phyloP scores from a whole-genome alignment of 352 stramenopile genomes.

The Phytophthora capsici region DNA sequence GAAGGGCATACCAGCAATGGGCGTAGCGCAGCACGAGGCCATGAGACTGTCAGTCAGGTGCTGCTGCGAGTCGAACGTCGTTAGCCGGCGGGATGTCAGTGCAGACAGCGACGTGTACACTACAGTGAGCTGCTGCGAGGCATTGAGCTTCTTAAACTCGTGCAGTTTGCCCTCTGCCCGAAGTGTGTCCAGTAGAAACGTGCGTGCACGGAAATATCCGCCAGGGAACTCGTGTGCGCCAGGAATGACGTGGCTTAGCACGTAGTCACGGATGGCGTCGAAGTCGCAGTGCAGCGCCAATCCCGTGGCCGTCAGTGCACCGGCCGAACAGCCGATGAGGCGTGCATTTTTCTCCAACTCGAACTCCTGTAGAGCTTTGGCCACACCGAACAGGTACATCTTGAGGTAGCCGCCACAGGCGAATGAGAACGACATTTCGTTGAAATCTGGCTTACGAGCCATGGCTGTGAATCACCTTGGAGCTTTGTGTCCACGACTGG shows the following conservation, averaged over 20 bases:
- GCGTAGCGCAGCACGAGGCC: slow-evolving; percentile 77
- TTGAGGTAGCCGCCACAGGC: slow-evolving; percentile 87
- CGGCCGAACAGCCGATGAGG: slow-evolving; percentile 84
- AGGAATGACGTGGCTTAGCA: slow-evolving; percentile 64
- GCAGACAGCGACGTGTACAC: slow-evolving; percentile 78
- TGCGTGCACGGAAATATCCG: slow-evolving; percentile 67
- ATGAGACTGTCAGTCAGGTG: slow-evolving; percentile 63
- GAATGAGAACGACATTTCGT: slow-evolving; percentile 75
- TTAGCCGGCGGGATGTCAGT: slow-evolving; percentile 67
- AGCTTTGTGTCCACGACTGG: neutral
- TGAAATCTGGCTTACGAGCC: slow-evolving; percentile 1
- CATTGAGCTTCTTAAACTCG: slow-evolving; percentile 59
- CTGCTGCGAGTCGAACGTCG: slow-evolving; percentile 62
- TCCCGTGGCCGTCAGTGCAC: slow-evolving; percentile 73
- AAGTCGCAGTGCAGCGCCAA: slow-evolving; percentile 77
- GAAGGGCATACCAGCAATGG: slow-evolving; percentile 84
- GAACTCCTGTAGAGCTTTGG: slow-evolving; percentile 83
- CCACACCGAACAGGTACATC: slow-evolving; percentile 89
- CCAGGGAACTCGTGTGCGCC: slow-evolving; percentile 50
- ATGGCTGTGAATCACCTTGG: slow-evolving; percentile 3
- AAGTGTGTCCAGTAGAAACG: slow-evolving; percentile 69
- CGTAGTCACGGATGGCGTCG: slow-evolving; percentile 67
- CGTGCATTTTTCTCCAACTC: slow-evolving; percentile 61
- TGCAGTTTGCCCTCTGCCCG: slow-evolving; percentile 46
- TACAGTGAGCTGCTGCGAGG: slow-evolving; percentile 52